Evolutionary conservation across 495 filamentous ascomycete genomes (phyloP), one percentile per base, ranked within the genome.

Genomic region (Pseudoneurospora amorphoporcata): DNA sequence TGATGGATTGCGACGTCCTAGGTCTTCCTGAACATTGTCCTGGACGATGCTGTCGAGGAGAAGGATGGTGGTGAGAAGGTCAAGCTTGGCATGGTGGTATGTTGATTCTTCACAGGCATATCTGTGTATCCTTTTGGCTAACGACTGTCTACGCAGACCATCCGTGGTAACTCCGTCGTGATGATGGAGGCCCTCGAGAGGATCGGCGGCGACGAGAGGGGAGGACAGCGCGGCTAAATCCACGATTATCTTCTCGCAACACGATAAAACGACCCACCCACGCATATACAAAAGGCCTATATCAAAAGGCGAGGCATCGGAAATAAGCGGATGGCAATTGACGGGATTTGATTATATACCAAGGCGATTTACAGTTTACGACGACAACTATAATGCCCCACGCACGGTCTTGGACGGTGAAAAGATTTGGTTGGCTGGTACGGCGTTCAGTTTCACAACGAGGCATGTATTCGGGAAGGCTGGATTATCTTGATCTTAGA

Each of bases 11-110:
- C 53, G 43, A 14, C 19, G 23, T 40, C 23, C 47, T 80, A 99
- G 95, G 94, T 98, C 70, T 99, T 98, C 86, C 88, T 99, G 78
- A 99, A 99, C 82, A 94, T 99, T 78, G 95, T 98, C 37, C 88
- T 99, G 16, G 96, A 99, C 80, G 95, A 98, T 76, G 95, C 95
- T n/a, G 91, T 97, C 17, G 95, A 98, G 78, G 94, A 98, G 86
- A 97, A 95, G 81, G 87, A 88, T 39, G 94, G 93, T 71, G 94
- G 93, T 65, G 94, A 97, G 86, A 98, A 97, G 84, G 90, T 90
- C 68, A 87, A 89, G 73, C 88, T 98, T 68, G 95, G 95, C 79
- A 98, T 97, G 90, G 92, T 97, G 74, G 96, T 97, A 89, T 71
- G 91, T 86, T 32, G 39, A 39, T 71, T 68, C 41, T 37, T 35